These are phyloP conservation scores for Didymella keratinophila DNA, from an alignment of 2,329 filamentous ascomycete genomes.

Conservation along the genomic window DNA sequence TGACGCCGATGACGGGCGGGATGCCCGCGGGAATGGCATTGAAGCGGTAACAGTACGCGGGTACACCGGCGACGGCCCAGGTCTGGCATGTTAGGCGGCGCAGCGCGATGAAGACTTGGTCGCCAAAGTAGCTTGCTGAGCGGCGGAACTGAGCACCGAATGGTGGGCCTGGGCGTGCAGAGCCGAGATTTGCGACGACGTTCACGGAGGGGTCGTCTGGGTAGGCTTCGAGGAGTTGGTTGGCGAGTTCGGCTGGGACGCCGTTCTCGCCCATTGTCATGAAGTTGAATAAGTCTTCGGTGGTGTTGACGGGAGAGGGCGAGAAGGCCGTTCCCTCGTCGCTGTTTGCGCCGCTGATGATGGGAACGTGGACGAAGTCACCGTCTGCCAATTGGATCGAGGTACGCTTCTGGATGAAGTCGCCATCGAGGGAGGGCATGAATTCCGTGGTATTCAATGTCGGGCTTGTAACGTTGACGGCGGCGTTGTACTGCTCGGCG, in stretches of 20 bases:
- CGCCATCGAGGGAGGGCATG: constrained; percentile 62
- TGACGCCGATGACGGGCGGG: constrained; percentile 54
- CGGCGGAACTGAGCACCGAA: constrained; percentile 61
- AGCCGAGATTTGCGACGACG: constrained; percentile 35
- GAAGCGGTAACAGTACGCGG: constrained; percentile 70
- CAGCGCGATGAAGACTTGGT: constrained; percentile 64
- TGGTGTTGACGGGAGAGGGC: constrained; percentile 62
- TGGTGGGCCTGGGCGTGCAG: constrained; percentile 27
- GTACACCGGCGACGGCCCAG: constrained; percentile 58
- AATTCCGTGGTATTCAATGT: constrained; percentile 41
- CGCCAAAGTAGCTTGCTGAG: constrained; percentile 60
- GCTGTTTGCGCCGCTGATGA: constrained; percentile 69
- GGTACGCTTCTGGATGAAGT: constrained; percentile 62
- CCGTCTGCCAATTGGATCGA: constrained; percentile 64
- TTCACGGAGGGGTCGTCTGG: constrained; percentile 40
- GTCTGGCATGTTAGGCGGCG: constrained; percentile 62
- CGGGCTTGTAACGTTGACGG: constrained; percentile 56
- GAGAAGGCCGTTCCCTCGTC: constrained; percentile 71
- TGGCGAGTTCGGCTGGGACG: constrained; percentile 33
- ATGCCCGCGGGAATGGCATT: constrained; percentile 62
- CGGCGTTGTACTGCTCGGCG: constrained; percentile 65
- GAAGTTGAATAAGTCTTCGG: constrained; percentile 60
- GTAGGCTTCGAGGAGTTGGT: constrained; percentile 40
- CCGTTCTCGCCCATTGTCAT: constrained; percentile 37
- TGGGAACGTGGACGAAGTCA: constrained; percentile 69